Evolutionary conservation across 2,329 filamentous ascomycete genomes (phyloP), one percentile per base, ranked within the genome.

Genomic region (Akanthomyces uredinophilus): DNA sequence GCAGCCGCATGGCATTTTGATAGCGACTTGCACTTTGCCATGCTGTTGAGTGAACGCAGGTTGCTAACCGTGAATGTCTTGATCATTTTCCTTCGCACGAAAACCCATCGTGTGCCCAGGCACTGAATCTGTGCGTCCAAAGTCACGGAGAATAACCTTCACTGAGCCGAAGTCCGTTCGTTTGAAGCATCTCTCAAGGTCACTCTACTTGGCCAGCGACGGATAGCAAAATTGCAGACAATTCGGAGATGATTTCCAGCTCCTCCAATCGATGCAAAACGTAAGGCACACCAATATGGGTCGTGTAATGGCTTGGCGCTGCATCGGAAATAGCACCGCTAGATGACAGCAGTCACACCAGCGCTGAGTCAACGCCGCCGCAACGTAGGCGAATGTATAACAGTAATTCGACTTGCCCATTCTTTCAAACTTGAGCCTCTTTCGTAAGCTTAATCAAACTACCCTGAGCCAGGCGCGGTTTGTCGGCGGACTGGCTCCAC

Each of bases 1-100:
- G 44, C 55, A 20, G 55, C 55, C 55, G 55, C 55, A 57, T 49
- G 55, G 29, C 55, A 35, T 43, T 51, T 22, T 20, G 29, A 14
- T 11, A 35, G 10, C 29, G 27, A 13, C n/a, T 6, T n/a, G 24
- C 16, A 32, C 24, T 50, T 32, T n/a, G 27, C 47, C 47, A 29
- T 50, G 47, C 8, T 18, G 47, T 32, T 16, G 27, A 27, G 5
- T 50, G 11, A 20, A 16, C 7, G 11, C 11, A 47, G 44, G 20
- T 47, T 5, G 4, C 44, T 16, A 16, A 18, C 44, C 44, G 27
- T 5, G 37, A 16, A 5, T 39, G 5, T 16, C 3, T 39, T 16
- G 2, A 39, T 39, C 3, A 16, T 4, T 14, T 39, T 16, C 10
- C 3, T 37, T 37, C 35, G 13, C 4, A 16, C 13, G 37, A 39